These are phyloP conservation scores for Alternaria rosae DNA, from an alignment of 2,329 filamentous ascomycete genomes.

Conservation along the genomic window DNA sequence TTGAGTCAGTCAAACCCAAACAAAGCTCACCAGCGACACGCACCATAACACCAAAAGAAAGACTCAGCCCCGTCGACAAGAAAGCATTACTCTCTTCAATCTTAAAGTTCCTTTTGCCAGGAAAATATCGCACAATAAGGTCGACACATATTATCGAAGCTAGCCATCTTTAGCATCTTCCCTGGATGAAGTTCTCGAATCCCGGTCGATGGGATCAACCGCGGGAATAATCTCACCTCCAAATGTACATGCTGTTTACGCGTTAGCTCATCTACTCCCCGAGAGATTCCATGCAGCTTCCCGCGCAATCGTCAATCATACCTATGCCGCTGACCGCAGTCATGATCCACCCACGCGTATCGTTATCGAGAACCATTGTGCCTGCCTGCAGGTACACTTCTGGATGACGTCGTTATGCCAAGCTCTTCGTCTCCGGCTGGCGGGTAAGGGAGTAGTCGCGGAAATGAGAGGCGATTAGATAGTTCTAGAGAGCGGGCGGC, in stretches of 20 bases:
- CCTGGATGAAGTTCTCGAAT: background rate
- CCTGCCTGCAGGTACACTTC: slow-evolving; percentile 16
- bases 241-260: slow-evolving; percentile 45
- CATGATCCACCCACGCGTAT: slow-evolving; percentile 94
- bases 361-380: slow-evolving; percentile 55
- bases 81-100: slow-evolving; percentile 92
- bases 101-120: slow-evolving; percentile 77
- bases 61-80: slow-evolving; percentile 83
- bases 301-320: slow-evolving; percentile 48
- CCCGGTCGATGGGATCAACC: background rate
- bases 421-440: slow-evolving; percentile 3
- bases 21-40: slow-evolving; percentile 32
- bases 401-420: slow-evolving; percentile 30
- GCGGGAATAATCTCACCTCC: slow-evolving; percentile 36
- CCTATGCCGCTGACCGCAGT: slow-evolving; percentile 79
- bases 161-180: slow-evolving; percentile 47
- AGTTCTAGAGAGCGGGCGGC: background rate
- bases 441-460: slow-evolving; percentile 4
- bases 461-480: background rate
- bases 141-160: slow-evolving; percentile 90
- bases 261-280: slow-evolving; percentile 20
- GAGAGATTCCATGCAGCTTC: background rate
- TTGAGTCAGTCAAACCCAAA: slow-evolving; percentile 16
- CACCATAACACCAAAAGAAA: slow-evolving; percentile 98
- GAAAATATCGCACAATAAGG: slow-evolving; percentile 73